Conservation (phyloP, 371 early-diverging fungal species). For the Apophysomyces trapeziformis region DNA sequence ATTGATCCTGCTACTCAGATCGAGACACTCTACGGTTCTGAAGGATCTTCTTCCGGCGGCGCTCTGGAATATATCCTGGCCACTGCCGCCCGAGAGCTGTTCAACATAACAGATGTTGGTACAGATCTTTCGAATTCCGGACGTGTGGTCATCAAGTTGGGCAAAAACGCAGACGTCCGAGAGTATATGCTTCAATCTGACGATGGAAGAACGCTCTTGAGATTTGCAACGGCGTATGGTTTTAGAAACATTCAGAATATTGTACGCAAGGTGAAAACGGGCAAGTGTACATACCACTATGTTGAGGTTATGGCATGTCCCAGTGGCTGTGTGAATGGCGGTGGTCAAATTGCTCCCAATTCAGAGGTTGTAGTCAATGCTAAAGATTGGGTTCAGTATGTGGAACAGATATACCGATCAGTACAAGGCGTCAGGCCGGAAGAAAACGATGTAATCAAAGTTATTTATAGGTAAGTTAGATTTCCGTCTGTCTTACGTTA, state of each 20-base stretch:
- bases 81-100: slow-evolving; percentile 79
- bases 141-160: slow-evolving; percentile 60
- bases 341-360: slow-evolving; percentile 76
- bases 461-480: slow-evolving; percentile 61
- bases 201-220: slow-evolving; percentile 58
- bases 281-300: slow-evolving; percentile 78
- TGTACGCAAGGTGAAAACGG: slow-evolving; percentile 83
- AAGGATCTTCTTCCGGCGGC: slow-evolving; percentile 91
- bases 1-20: slow-evolving; percentile 43
- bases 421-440: slow-evolving; percentile 58
- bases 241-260: slow-evolving; percentile 97
- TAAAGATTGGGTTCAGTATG: slow-evolving; percentile 65
- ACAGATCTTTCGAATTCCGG: slow-evolving; percentile 30
- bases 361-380: slow-evolving; percentile 51
- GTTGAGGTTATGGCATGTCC: slow-evolving; percentile 99
- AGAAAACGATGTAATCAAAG: slow-evolving; percentile 55
- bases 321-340: slow-evolving; percentile 91
- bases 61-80: slow-evolving; percentile 86
- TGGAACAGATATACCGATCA: slow-evolving; percentile 61
- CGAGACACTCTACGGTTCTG: slow-evolving; percentile 59
- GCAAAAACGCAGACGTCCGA: slow-evolving; percentile 84
- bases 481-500: not conserved
- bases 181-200: slow-evolving; percentile 64
- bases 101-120: slow-evolving; percentile 61
- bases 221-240: slow-evolving; percentile 90